These are phyloP conservation scores for Aspergillus felis DNA, from an alignment of 2,329 filamentous ascomycete species.

Conservation along the genomic window DNA sequence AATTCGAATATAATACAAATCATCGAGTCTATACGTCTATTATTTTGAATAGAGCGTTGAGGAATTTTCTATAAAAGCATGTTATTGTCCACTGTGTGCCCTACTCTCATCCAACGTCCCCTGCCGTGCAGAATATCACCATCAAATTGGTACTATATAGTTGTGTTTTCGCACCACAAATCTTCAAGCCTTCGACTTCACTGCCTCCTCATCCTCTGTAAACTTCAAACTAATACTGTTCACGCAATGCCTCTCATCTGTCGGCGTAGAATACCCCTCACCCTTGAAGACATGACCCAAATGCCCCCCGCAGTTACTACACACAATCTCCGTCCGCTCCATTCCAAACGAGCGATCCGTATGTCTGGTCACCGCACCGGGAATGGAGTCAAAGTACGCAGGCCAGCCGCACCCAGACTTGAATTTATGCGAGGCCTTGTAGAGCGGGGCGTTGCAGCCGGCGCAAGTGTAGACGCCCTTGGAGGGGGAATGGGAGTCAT, in stretches of 20 bases:
- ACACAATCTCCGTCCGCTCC: conserved; percentile 87
- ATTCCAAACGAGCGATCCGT: conserved; percentile 76
- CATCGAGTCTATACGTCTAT: neutral
- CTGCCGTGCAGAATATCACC: neutral
- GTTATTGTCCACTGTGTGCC: neutral
- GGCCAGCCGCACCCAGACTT: conserved; percentile 96
- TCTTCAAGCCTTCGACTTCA: conserved; percentile 27
- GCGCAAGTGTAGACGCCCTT: conserved; percentile 82
- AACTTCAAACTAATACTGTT: conserved; percentile 92
- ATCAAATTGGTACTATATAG: conserved; percentile 3
- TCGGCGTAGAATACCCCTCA: conserved; percentile 77
- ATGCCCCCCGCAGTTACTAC: conserved; percentile 89
- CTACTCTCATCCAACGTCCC: too few species aligned
- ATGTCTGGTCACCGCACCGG: conserved; percentile 80
- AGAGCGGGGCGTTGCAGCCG: conserved; percentile 80
- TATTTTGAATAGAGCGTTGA: neutral
- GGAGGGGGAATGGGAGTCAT: conserved; percentile 77
- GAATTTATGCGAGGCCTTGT: conserved; percentile 93
- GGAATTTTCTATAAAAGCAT: neutral
- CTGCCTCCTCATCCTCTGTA: conserved; percentile 55
- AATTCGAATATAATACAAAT: neutral
- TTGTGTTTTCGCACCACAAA: neutral
- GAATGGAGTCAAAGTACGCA: conserved; percentile 93
- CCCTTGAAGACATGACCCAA: conserved; percentile 90
- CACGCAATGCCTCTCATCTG: conserved; percentile 94